phyloP scores from a whole-genome alignment of 768 basidiomycete species.

The Clathrus columnatus region DNA sequence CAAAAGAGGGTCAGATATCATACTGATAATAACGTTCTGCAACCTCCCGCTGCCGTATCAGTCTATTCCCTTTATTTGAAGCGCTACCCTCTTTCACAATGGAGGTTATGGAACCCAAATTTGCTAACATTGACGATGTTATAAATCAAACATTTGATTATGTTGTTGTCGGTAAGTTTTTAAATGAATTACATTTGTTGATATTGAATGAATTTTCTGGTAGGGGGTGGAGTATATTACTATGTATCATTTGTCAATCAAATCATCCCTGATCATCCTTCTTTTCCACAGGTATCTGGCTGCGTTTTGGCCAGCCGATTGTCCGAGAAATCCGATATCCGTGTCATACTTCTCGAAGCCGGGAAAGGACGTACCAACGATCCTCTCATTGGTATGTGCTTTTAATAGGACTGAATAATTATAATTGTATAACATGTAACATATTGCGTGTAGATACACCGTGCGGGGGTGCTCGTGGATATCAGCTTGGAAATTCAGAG shows the following conservation, averaged over 20 bases:
- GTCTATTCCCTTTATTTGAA: too few species aligned
- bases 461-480: not conserved
- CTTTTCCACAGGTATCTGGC: slow-evolving; percentile 3
- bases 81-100: too few species aligned
- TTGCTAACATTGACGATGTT: not conserved
- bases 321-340: slow-evolving; percentile 16
- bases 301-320: slow-evolving; percentile 18
- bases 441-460: not conserved
- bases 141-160: not conserved
- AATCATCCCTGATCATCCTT: not conserved
- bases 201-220: not conserved
- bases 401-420: not conserved
- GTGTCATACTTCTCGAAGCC: slow-evolving; percentile 20
- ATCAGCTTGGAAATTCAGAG: not conserved
- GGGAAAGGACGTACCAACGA: slow-evolving; percentile 14
- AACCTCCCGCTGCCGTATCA: too few species aligned
- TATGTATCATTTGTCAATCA: not conserved
- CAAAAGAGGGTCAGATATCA: too few species aligned
- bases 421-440: not conserved
- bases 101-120: not conserved
- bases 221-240: not conserved
- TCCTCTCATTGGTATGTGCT: slow-evolving; percentile 11
- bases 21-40: too few species aligned
- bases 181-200: not conserved
- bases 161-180: not conserved